A percentile compares a stretch with the other conserved stretches of the same genome.
These are phyloP conservation scores for Terana coerulea DNA, from an alignment of 768 basidiomycete genomes.

Conservation along the genomic window DNA sequence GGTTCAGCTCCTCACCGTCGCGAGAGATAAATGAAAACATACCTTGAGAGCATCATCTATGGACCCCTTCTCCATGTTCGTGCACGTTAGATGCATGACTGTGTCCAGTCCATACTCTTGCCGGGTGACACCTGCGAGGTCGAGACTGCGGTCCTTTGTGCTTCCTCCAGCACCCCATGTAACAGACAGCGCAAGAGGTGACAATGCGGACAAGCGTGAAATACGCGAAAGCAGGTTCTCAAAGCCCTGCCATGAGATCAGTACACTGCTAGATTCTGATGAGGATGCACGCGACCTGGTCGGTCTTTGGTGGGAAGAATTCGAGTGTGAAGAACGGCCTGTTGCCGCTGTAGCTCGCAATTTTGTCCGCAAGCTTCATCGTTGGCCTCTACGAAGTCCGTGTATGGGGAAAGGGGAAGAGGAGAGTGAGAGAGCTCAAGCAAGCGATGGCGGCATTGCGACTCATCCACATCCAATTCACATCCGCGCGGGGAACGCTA, in stretches of 20 bases:
- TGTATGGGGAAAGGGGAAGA: not conserved
- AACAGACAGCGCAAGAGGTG: constrained; percentile 83
- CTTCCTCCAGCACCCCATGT: constrained; percentile 98
- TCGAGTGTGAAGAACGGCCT: constrained; percentile 91
- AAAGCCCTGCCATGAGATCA: constrained; percentile 59
- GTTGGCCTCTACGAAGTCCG: not conserved
- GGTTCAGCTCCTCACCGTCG: not conserved
- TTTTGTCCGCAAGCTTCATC: constrained; percentile 77
- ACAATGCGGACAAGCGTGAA: constrained; percentile 68
- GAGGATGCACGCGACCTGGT: constrained; percentile 53
- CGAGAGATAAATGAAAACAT: constrained; percentile 24
- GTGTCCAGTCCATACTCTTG: constrained; percentile 76
- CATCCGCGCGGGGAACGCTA: not conserved
- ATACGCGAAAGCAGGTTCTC: constrained; percentile 89
- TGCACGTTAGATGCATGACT: constrained; percentile 93
- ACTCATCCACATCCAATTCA: no score
- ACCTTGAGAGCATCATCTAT: constrained; percentile 86
- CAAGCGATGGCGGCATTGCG: not conserved
- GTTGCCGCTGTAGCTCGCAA: constrained; percentile 38
- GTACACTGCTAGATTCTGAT: no score
- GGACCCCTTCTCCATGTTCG: constrained; percentile 89
- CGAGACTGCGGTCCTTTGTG: constrained; percentile 83
- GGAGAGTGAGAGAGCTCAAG: not conserved
- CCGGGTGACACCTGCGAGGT: constrained; percentile 78
- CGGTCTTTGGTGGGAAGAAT: constrained; percentile 95